Conservation (phyloP, 352 stramenopile genomes). For the Phytophthora pluvialis region DNA sequence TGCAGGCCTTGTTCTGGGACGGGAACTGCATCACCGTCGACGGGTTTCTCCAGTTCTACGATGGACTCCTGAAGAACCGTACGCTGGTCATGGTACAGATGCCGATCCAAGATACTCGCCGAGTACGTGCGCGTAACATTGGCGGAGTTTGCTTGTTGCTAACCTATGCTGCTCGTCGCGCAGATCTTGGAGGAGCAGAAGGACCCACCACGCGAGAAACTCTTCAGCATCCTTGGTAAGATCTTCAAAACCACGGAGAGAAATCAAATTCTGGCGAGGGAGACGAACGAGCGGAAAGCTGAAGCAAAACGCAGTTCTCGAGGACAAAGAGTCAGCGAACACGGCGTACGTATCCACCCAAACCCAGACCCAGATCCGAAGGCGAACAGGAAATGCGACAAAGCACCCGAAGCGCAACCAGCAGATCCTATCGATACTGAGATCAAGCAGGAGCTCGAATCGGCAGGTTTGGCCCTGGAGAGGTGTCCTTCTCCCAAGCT, state of each 20-base stretch:
- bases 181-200: conserved; percentile 79
- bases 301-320: conserved; percentile 5
- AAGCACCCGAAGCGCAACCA: not conserved
- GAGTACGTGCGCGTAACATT: conserved; percentile 36
- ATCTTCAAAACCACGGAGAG: conserved; percentile 79
- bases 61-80: conserved; percentile 60
- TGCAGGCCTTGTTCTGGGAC: conserved; percentile 82
- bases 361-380: conserved; percentile 1
- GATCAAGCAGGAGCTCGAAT: conserved; percentile 16
- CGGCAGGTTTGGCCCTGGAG: conserved; percentile 14
- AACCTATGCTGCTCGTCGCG: not conserved
- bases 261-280: conserved; percentile 50
- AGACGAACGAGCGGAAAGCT: conserved; percentile 28
- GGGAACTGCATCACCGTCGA: conserved; percentile 77
- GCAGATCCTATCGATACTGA: conserved; percentile 12
- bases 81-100: conserved; percentile 78
- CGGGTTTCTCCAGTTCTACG: conserved; percentile 71
- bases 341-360: conserved; percentile 13
- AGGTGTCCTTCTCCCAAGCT: conserved; percentile 27
- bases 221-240: conserved; percentile 74
- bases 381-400: conserved; percentile 1
- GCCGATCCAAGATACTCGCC: conserved; percentile 77
- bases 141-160: not conserved
- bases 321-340: not conserved
- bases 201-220: conserved; percentile 66